Evolutionary conservation across 805 yeast genomes (phyloP).

Genomic region (Babjeviella inositovora): DNA sequence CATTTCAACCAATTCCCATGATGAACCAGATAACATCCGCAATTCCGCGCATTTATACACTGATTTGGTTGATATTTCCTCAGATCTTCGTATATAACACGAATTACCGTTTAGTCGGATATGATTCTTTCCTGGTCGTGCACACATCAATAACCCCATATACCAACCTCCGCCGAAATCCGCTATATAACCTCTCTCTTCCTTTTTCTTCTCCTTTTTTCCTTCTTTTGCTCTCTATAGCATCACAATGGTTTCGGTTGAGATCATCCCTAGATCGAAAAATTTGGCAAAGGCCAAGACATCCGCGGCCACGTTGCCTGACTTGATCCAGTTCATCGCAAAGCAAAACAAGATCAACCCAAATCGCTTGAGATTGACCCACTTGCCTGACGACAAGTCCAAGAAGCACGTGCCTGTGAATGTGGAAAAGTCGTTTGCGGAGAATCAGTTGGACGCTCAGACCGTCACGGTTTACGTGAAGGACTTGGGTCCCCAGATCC

Average conservation of each 20-base stretch:
- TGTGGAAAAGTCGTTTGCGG: constrained; percentile 22
- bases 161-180: neutral
- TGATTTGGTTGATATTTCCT: no score
- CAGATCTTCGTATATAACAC: no score
- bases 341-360: constrained; percentile 21
- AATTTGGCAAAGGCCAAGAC: constrained; percentile 28
- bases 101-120: no score
- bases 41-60: no score
- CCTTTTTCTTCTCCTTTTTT: constrained; percentile 1
- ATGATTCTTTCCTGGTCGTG: no score
- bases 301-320: constrained; percentile 23
- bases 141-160: neutral
- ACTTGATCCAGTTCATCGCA: constrained; percentile 25
- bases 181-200: constrained; percentile 4
- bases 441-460: constrained; percentile 22
- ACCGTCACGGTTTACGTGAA: constrained; percentile 43
- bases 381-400: constrained; percentile 8
- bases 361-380: constrained; percentile 42
- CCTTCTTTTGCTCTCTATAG: constrained; percentile 1
- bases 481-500: constrained; percentile 87
- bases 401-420: constrained; percentile 23
- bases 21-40: no score
- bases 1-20: no score
- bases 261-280: constrained; percentile 47
- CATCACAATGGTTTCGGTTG: constrained; percentile 22